Percentiles rank a stretch among this genome's conserved stretches.
phyloP scores from a whole-genome alignment of 176 grass and related monocot genomes.

The Zea luxurians region DNA sequence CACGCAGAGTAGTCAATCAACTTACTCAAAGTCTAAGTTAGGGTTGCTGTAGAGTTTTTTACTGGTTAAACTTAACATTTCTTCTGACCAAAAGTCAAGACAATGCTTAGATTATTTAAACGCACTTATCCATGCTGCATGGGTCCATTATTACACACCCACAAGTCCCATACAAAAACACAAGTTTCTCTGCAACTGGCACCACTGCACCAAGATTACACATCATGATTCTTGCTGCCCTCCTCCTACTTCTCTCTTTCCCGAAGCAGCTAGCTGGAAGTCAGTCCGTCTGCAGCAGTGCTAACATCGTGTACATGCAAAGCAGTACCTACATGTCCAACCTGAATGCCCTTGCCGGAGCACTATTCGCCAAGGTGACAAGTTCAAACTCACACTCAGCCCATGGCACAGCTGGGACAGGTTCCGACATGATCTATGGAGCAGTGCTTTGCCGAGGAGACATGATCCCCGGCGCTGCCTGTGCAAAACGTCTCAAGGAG shows the following conservation, averaged over 20 bases:
- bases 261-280: background rate
- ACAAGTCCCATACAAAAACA: constrained; percentile 9
- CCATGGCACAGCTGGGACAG: background rate
- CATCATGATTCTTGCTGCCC: constrained; percentile 12
- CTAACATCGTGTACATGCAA: constrained; percentile 8
- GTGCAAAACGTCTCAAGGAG: background rate
- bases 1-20: background rate
- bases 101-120: constrained; percentile 16
- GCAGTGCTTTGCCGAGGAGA: constrained; percentile 28
- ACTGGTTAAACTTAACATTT: background rate
- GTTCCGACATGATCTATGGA: constrained; percentile 8
- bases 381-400: constrained; percentile 30
- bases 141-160: background rate
- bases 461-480: background rate
- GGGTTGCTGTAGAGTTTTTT: background rate
- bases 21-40: background rate
- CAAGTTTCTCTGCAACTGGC: background rate
- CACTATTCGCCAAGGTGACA: constrained; percentile 3
- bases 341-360: background rate
- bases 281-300: constrained; percentile 10
- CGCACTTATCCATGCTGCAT: background rate
- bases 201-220: background rate
- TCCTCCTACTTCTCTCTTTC: constrained; percentile 15
- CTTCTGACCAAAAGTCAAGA: background rate
- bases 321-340: constrained; percentile 10